These are phyloP conservation scores for Penicillium concentricum DNA, from an alignment of 2,329 filamentous ascomycete species.

Conservation along the genomic window DNA sequence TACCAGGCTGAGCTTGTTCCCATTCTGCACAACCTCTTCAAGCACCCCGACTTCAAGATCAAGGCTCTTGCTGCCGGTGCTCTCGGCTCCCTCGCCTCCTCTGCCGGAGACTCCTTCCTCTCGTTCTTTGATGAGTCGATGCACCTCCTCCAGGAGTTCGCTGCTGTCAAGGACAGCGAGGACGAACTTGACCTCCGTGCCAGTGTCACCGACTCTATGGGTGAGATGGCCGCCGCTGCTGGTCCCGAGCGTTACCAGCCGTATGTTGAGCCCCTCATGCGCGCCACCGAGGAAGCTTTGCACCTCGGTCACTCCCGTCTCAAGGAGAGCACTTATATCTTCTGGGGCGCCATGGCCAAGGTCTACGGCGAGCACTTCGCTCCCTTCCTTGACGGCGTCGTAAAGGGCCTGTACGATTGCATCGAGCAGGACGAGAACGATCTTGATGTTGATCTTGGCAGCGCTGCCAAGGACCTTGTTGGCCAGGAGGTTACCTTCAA, in stretches of 20 bases:
- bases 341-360: slow-evolving; percentile 93
- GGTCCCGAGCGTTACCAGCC: slow-evolving; percentile 83
- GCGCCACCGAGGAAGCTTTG: slow-evolving; percentile 86
- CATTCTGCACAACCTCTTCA: slow-evolving; percentile 78
- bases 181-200: slow-evolving; percentile 88
- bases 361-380: slow-evolving; percentile 72
- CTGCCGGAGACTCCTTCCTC: slow-evolving; percentile 76
- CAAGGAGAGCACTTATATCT: slow-evolving; percentile 93
- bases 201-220: slow-evolving; percentile 88
- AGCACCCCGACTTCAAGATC: slow-evolving; percentile 81
- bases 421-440: slow-evolving; percentile 87
- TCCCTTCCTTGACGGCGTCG: slow-evolving; percentile 48
- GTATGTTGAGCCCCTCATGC: slow-evolving; percentile 87
- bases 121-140: slow-evolving; percentile 93
- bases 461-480: slow-evolving; percentile 70
- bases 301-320: slow-evolving; percentile 84
- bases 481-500: slow-evolving; percentile 74
- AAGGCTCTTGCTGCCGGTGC: slow-evolving; percentile 88
- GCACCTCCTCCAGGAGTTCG: slow-evolving; percentile 80
- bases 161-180: slow-evolving; percentile 81
- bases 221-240: slow-evolving; percentile 86
- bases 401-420: slow-evolving; percentile 69
- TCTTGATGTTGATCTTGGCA: slow-evolving; percentile 71
- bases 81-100: slow-evolving; percentile 84
- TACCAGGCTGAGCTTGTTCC: slow-evolving; percentile 83